Evolutionary conservation across 129 eudicot genomes (phyloP), one percentile per base, ranked within the genome.

Genomic region (Daucus carota): DNA sequence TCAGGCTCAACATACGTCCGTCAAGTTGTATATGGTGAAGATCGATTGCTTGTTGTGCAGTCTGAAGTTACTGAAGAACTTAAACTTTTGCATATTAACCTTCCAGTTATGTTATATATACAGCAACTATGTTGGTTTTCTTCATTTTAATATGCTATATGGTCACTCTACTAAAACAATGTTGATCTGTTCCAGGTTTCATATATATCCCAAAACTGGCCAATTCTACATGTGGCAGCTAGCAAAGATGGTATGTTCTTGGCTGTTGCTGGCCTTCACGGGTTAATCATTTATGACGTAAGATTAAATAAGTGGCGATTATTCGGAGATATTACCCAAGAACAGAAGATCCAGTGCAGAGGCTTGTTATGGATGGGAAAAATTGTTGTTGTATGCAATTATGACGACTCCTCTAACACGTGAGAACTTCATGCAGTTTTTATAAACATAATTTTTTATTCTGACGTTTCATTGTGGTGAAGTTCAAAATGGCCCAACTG

Each of bases 331-430:
- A 85, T 94, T 76, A 84, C 98, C 74, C 98, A 94, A 82, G 98
- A 94, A 81, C 98, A 94, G 78, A 88, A 86, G 86, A 94, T 94
- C 31, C 92, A 91, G 76, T 94, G 98, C 88, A 87, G 87, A 66
- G 98, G 98, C 76, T 89, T 94, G 89, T 81, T 91, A 73, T 94
- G 98, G 98, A 81, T 94, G 85, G 98, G 93, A 83, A 94, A 94
- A 80, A 94, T 94, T 71, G 92, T 94, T 81, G 97, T 94, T 66
- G 93, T 94, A 77, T 94, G 97, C 92, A 94, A 94, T 80, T 94
- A 87, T 75, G 76, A 87, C 57, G 93, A 87, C 73, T 83, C 92
- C 78, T 89, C 97, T 11, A 80, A 87, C 82, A 81, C 83, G 98
- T 94, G 79, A 89, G 97, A 48, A 73, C 36, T 57, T 62, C 14